Base-by-base conservation (phyloP, 352 stramenopile species). In the Phytophthora brassicae region DNA sequence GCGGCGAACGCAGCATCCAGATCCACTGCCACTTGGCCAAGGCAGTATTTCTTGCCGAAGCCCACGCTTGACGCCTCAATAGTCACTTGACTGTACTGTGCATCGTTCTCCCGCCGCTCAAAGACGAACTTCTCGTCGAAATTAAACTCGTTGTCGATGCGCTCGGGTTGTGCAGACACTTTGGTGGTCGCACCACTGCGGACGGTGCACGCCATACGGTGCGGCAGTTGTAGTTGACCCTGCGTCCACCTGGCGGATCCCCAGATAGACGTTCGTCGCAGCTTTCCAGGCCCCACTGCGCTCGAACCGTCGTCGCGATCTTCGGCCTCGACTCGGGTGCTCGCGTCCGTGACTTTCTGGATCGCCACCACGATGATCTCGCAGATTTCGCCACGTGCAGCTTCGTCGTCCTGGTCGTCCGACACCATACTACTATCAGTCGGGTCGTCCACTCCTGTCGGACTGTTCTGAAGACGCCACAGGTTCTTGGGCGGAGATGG, bases 111-210 rank as follows among this genome's bases (percentile, higher is more conserved):
- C 23, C 55, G 72, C 33, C 66, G 62, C 23, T 64, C 72, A 33
- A 81, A 81, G 16, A 74, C 66, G 39, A 81, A 81, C 60, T 81
- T 81, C 20, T 78, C 72, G 57, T 76, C 68, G 50, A 81, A 75
- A 5, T 60, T 38, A 35, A 78, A 72, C 38, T 65, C 51, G 29
- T 60, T 57, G 26, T 63, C 59, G 36, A 9, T 49, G 24, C 63
- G 60, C 23, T 70, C 55, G 28, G 59, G 24, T 23, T 66, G 56
- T 19, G 60, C 51, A 16, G 69, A 74, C 44, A 58, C 51, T 47
- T 81, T 81, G 22, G 41, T 66, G 42, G 49, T 56, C 11, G 45
- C 19, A 19, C 66, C 73, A 46, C 64, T 77, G 43, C 49, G 66
- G 11, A 82, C 38, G 11, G 53, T 64, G 39, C 70, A 79, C 12